Evolutionary conservation across 306 rosid genomes (phyloP), one percentile per base, ranked within the genome.

Genomic region (Fagus crenata): DNA sequence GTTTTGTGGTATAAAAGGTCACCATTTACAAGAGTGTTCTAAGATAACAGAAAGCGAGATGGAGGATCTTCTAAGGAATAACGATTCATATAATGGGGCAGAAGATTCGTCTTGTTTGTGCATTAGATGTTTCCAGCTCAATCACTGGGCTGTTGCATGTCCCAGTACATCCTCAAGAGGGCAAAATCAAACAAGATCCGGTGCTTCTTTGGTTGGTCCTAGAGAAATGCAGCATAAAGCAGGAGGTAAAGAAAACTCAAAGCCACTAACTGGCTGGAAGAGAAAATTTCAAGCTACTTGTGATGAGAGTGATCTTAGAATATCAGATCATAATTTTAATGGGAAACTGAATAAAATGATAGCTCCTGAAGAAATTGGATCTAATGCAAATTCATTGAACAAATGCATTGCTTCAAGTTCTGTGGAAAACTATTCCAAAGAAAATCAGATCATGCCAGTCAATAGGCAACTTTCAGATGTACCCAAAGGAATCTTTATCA

Each of bases 1-100:
- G 77, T 92, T 89, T 86, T 92, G 97, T 61, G 97, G 96, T 72
- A 72, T 76, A 67, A 89, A 76, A 64, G 98, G 94, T 75, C 93
- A 92, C 79, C 85, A 76, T 68, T 82, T 92, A 73, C 71, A 63
- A 64, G 84, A 88, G 76, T 92, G 93, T 76, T 80, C 82, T 6
- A 82, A 78, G 43, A 82, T 86, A 67, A 72, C 76, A 28, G 87
- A 72, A 77, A 73, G 77, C 42, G 91, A 89, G 72, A 82, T 81
- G 28, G 87, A 88, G 80, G 89, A 85, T 80, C 87, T 92, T 75
- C 73, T 51, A 67, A 83, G 84, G 80, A 88, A 88, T 75, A 12
- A 83, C 49, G 80, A 69, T 74, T 59, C 85, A 33, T 79, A 54
- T 77, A 84, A 59, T 17, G 89, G 75, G 49, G 58, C 75, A 67